Percentiles rank a stretch among this genome's conserved stretches.
Evolutionary conservation across 2,329 filamentous ascomycete species (phyloP).

Genomic region (Colletotrichum orbiculare): DNA sequence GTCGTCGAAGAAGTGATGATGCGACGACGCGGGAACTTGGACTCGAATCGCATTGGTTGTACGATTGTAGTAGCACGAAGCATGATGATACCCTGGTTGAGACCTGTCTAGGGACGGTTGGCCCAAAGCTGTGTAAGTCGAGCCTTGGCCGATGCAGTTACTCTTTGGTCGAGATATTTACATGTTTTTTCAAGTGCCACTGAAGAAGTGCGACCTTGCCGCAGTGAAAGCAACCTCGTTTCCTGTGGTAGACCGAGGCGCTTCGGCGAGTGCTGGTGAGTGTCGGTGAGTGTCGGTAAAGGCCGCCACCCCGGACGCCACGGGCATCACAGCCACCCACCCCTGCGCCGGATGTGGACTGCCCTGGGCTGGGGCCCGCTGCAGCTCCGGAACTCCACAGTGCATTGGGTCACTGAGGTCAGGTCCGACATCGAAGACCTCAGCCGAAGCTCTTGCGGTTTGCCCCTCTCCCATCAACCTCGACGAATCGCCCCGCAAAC

Average conservation of each 20-base stretch:
- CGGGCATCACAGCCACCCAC: too few species aligned
- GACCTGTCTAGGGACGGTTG: too few species aligned
- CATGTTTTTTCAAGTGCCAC: too few species aligned
- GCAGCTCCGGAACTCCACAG: constrained; percentile 29
- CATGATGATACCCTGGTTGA: constrained; percentile 44
- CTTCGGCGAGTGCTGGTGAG: background rate
- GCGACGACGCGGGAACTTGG: background rate
- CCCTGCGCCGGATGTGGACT: too few species aligned
- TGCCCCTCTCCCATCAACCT: constrained; percentile 1
- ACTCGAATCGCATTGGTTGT: background rate
- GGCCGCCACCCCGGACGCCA: too few species aligned
- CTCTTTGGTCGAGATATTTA: too few species aligned
- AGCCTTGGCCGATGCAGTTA: too few species aligned
- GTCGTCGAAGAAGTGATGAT: constrained; percentile 56
- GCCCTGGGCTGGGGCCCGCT: constrained; percentile 7
- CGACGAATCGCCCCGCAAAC: background rate
- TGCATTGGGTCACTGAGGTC: constrained; percentile 18
- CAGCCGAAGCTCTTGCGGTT: constrained; percentile 3
- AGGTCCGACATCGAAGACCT: constrained; percentile 26
- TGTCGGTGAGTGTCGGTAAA: constrained; percentile 14
- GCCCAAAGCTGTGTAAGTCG: too few species aligned
- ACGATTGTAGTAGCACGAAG: constrained; percentile 22
- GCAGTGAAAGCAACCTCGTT: too few species aligned
- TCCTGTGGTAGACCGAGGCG: background rate
- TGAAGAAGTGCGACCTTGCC: too few species aligned